A percentile compares a stretch with the other conserved stretches of the same genome.
These are phyloP conservation scores for Taiwanofungus camphoratus DNA, from an alignment of 1,284 basidiomycete genomes.

Conservation along the genomic window DNA sequence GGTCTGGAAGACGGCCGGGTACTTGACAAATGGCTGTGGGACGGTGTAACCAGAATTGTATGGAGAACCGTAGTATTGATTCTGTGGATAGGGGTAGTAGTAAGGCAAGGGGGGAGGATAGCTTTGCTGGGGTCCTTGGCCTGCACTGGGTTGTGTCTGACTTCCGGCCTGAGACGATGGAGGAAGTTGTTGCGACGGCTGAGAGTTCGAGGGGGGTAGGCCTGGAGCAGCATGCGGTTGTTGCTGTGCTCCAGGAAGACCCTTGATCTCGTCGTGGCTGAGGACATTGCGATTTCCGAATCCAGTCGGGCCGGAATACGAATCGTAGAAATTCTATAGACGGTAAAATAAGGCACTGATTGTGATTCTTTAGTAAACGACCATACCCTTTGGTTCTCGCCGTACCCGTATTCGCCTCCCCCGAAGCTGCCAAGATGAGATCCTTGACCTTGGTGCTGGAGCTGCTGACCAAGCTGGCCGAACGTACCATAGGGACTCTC, in stretches of 20 bases:
- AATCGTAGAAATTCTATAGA: constrained; percentile 65
- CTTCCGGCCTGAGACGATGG: constrained; percentile 34
- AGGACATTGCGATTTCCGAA: constrained; percentile 60
- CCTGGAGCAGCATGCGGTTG: constrained; percentile 41
- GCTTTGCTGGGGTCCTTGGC: constrained; percentile 57
- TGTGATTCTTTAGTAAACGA: not conserved
- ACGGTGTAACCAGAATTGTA: constrained; percentile 67
- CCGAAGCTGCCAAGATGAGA: constrained; percentile 57
- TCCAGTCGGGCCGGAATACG: constrained; percentile 48
- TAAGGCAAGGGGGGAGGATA: constrained; percentile 58
- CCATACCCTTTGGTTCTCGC: constrained; percentile 57
- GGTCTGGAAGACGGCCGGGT: constrained; percentile 65
- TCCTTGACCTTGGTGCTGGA: constrained; percentile 44
- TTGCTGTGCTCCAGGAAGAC: constrained; percentile 53
- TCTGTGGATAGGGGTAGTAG: constrained; percentile 65
- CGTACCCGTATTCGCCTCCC: constrained; percentile 59
- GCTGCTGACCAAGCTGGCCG: constrained; percentile 47
- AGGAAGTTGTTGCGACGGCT: constrained; percentile 50
- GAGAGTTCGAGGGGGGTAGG: constrained; percentile 45
- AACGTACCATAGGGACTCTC: constrained; percentile 64
- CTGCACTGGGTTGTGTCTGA: constrained; percentile 51
- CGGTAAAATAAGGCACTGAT: constrained; percentile 4
- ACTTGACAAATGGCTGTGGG: constrained; percentile 68
- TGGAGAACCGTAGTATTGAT: constrained; percentile 66
- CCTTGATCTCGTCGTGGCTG: constrained; percentile 67